A percentile compares a stretch with the other conserved stretches of the same genome.
These are phyloP conservation scores for Rehmannia glutinosa DNA, from an alignment of 257 asterid genomes.

Conservation along the genomic window DNA sequence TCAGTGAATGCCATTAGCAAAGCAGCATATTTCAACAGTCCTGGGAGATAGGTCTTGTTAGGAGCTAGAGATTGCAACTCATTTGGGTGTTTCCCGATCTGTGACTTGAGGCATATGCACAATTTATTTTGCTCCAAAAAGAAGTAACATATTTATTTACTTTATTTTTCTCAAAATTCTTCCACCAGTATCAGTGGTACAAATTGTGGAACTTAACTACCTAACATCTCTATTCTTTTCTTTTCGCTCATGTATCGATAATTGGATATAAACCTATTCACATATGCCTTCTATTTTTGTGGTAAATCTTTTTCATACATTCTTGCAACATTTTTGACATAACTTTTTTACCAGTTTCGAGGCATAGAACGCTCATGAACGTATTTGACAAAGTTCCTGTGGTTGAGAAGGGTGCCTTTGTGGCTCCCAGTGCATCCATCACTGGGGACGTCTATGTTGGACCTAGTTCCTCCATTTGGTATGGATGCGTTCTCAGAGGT, in stretches of 20 bases:
- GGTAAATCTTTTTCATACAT: background rate
- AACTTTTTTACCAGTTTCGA: slow-evolving; percentile 47
- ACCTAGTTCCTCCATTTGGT: slow-evolving; percentile 79
- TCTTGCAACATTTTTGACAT: background rate
- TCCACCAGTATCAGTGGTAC: background rate
- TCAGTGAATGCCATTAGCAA: too few relatives aligned
- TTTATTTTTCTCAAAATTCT: background rate
- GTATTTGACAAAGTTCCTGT: slow-evolving; percentile 70
- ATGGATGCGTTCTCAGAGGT: slow-evolving; percentile 95
- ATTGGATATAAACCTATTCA: background rate
- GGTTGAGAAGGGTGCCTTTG: slow-evolving; percentile 73
- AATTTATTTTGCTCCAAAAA: background rate
- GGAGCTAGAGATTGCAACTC: background rate
- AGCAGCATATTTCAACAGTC: too few relatives aligned
- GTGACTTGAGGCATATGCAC: background rate
- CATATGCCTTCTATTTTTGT: background rate
- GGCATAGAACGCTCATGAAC: slow-evolving; percentile 93
- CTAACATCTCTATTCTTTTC: background rate
- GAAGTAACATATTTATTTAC: background rate
- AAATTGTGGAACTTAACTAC: background rate
- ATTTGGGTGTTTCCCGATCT: background rate
- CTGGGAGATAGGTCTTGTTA: too few relatives aligned
- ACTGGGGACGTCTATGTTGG: slow-evolving; percentile 80
- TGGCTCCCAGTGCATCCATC: slow-evolving; percentile 89
- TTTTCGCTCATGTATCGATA: background rate